A percentile compares a stretch with the other conserved stretches of the same genome.
These are phyloP conservation scores for Vigna trinervia DNA, from an alignment of 306 rosid species.

Conservation along the genomic window DNA sequence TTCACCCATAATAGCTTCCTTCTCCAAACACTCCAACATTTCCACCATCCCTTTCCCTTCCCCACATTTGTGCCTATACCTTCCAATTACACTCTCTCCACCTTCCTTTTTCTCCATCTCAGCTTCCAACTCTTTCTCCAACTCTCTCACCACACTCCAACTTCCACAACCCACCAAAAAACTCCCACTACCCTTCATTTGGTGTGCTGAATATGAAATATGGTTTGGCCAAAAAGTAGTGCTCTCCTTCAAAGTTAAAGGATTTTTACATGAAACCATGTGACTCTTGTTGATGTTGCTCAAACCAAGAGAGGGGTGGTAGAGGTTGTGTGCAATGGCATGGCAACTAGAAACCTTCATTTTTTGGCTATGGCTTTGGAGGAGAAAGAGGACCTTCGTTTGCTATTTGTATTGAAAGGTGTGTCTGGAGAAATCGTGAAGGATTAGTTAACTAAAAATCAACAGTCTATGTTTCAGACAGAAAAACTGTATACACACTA, in stretches of 20 bases:
- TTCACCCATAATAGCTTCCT: constrained; percentile 89
- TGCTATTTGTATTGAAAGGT: not conserved
- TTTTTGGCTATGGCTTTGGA: not conserved
- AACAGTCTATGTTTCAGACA: no score
- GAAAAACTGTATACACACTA: no score
- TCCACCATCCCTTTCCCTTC: constrained; percentile 62
- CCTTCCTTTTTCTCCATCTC: constrained; percentile 50
- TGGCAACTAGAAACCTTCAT: constrained; percentile 48
- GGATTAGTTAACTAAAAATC: no score
- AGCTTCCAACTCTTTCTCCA: constrained; percentile 56
- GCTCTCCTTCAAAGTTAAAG: not conserved
- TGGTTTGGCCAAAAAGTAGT: not conserved
- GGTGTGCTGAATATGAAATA: not conserved
- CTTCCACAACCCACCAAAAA: constrained; percentile 45
- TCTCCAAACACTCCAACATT: constrained; percentile 75
- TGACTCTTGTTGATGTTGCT: not conserved
- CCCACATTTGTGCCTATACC: constrained; percentile 59
- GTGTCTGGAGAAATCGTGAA: no score
- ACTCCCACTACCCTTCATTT: not conserved
- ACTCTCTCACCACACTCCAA: constrained; percentile 44
- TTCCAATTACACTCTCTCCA: constrained; percentile 39
- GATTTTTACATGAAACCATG: not conserved
- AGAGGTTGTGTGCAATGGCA: constrained; percentile 6
- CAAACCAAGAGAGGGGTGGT: constrained; percentile 8
- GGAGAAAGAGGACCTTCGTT: not conserved